Evolutionary conservation across 208 protist species (phyloP).

Genomic region (Porcisia hertigi): DNA sequence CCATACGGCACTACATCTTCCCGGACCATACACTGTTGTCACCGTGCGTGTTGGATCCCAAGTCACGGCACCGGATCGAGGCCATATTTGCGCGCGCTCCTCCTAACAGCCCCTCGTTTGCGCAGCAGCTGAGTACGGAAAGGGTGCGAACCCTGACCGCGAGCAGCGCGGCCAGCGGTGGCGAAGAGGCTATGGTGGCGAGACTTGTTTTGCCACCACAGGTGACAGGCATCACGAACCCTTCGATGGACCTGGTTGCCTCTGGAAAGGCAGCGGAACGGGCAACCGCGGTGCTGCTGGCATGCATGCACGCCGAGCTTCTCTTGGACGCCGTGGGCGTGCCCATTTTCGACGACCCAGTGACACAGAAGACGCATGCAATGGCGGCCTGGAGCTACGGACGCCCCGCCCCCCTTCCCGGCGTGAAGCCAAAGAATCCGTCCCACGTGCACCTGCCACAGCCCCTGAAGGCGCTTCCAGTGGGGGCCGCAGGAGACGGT

Average conservation of each 20-base stretch:
- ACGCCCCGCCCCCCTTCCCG: slow-evolving; percentile 66
- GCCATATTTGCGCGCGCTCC: slow-evolving; percentile 39
- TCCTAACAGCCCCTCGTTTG: slow-evolving; percentile 41
- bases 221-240: slow-evolving; percentile 12
- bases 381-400: slow-evolving; percentile 78
- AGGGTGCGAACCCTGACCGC: slow-evolving; percentile 28
- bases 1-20: slow-evolving; percentile 32
- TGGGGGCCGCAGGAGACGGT: neutral
- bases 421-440: slow-evolving; percentile 43
- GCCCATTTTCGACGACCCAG: slow-evolving; percentile 58
- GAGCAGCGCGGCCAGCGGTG: slow-evolving; percentile 27
- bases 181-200: slow-evolving; percentile 21
- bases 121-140: slow-evolving; percentile 32
- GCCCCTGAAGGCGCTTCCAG: slow-evolving; percentile 58
- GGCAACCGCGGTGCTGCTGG: slow-evolving; percentile 60
- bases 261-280: slow-evolving; percentile 65
- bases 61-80: slow-evolving; percentile 49
- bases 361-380: slow-evolving; percentile 68
- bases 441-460: slow-evolving; percentile 52
- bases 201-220: slow-evolving; percentile 16
- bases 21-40: slow-evolving; percentile 66
- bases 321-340: slow-evolving; percentile 69
- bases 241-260: slow-evolving; percentile 33
- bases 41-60: slow-evolving; percentile 68
- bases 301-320: slow-evolving; percentile 91